A percentile compares a stretch with the other conserved stretches of the same genome.
Evolutionary conservation across 2,329 filamentous ascomycete species (phyloP).

Genomic region (Trichoderma endophyticum): DNA sequence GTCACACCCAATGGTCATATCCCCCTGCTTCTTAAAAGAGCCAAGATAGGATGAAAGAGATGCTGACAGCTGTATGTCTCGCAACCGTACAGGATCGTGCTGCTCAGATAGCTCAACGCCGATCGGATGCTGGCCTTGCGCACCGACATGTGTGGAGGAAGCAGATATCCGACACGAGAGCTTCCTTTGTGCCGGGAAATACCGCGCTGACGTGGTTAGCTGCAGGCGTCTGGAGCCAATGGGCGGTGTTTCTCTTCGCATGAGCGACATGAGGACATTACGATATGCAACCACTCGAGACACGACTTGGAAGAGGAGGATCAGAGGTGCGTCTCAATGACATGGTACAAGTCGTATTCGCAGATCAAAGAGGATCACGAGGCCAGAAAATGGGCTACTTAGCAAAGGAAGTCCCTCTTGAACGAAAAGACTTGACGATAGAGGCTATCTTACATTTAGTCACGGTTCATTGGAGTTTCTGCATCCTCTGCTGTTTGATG

Average conservation of each 20-base stretch:
- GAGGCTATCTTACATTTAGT: background rate
- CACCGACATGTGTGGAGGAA: conserved; percentile 11
- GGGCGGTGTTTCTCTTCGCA: background rate
- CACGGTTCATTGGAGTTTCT: background rate
- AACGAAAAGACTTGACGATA: background rate
- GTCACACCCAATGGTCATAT: conserved; percentile 4
- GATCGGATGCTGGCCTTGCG: conserved; percentile 9
- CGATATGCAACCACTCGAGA: conserved; percentile 20
- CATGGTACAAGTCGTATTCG: conserved; percentile 5
- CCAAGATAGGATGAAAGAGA: conserved; percentile 13
- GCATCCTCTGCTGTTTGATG: background rate
- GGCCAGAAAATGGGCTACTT: background rate
- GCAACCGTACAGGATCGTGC: conserved; percentile 20
- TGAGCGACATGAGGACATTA: conserved; percentile 1
- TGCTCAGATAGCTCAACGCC: conserved; percentile 10
- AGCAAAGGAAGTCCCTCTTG: background rate
- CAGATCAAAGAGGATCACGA: background rate
- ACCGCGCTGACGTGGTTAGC: conserved; percentile 12
- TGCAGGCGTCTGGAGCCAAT: conserved; percentile 11
- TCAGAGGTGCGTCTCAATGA: conserved; percentile 5
- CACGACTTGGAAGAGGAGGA: conserved; percentile 8
- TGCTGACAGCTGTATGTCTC: conserved; percentile 23
- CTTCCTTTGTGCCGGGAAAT: conserved; percentile 11
- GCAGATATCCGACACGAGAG: conserved; percentile 13
- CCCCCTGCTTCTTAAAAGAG: background rate